Conservation (phyloP, 208 protist species). For the Trichomonas tenax region DNA sequence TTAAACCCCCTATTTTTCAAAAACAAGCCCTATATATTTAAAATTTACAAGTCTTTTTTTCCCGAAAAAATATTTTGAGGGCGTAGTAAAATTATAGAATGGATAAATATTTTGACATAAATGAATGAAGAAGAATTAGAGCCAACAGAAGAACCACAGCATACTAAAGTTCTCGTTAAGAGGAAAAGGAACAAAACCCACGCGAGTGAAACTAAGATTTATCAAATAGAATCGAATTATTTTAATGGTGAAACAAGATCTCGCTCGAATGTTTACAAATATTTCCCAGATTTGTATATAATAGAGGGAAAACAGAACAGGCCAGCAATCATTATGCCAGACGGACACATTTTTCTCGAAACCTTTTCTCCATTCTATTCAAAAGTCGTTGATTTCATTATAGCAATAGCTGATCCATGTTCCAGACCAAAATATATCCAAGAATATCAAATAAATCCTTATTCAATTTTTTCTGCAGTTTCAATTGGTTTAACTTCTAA, state of each 20-base stretch:
- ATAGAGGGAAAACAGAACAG: background rate
- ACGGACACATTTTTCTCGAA: slow-evolving; percentile 60
- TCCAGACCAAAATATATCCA: slow-evolving; percentile 76
- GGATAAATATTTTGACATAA: too few species aligned
- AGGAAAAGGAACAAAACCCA: background rate
- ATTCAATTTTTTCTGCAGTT: slow-evolving; percentile 84
- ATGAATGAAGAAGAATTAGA: background rate
- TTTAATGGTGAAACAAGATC: background rate
- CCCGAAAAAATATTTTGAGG: too few species aligned
- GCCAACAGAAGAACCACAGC: background rate
- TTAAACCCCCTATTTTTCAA: too few species aligned
- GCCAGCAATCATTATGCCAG: slow-evolving; percentile 49
- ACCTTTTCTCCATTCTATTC: slow-evolving; percentile 53
- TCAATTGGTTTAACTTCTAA: slow-evolving; percentile 66
- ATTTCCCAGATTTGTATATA: background rate
- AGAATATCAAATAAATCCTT: slow-evolving; percentile 83
- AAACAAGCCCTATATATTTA: too few species aligned
- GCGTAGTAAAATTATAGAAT: too few species aligned
- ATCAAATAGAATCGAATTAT: background rate
- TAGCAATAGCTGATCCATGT: slow-evolving; percentile 76
- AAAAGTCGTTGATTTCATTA: slow-evolving; percentile 61
- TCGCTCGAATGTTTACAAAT: background rate
- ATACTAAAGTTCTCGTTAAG: background rate
- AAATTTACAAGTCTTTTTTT: too few species aligned
- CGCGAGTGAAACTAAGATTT: background rate